phyloP scores from a whole-genome alignment of 345 rosid genomes.

The Clarkia xantiana region DNA sequence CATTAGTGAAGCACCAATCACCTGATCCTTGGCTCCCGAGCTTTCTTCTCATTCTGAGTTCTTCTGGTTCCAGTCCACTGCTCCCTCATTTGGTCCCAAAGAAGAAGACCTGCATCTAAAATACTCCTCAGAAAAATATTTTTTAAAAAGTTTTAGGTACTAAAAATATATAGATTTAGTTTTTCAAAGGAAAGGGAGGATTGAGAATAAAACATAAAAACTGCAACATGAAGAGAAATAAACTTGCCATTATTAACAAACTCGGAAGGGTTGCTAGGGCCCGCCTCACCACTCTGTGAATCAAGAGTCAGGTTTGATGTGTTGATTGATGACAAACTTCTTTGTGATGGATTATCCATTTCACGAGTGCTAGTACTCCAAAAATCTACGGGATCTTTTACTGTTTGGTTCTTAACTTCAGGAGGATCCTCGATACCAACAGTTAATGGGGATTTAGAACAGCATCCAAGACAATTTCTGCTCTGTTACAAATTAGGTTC shows the following conservation, averaged over 20 bases:
- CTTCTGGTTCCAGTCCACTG: conserved; percentile 53
- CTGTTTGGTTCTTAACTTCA: conserved; percentile 26
- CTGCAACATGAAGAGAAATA: not conserved
- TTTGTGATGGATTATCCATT: conserved; percentile 54
- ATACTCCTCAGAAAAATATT: not conserved
- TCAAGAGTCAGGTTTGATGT: conserved; percentile 24
- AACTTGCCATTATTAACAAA: conserved; percentile 65
- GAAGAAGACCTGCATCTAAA: conserved; percentile 41
- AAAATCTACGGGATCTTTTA: conserved; percentile 29
- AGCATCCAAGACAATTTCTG: conserved; percentile 93
- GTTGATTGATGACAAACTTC: conserved; percentile 49
- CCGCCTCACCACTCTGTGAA: conserved; percentile 16
- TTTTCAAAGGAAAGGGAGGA: not conserved
- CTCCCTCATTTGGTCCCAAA: conserved; percentile 70
- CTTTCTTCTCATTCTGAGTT: conserved; percentile 15
- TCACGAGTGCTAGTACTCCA: conserved; percentile 56
- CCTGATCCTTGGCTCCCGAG: conserved; percentile 48
- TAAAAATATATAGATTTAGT: no score
- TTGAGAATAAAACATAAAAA: not conserved
- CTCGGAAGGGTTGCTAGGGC: conserved; percentile 46
- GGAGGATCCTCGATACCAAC: conserved; percentile 36
- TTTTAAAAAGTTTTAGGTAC: not conserved
- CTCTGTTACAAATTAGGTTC: conserved; percentile 65
- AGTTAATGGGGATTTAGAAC: conserved; percentile 27
- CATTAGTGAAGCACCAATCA: conserved; percentile 12